These are phyloP conservation scores for Saccharomycopsis synnaedendra DNA, from an alignment of 805 yeast species.

Conservation along the genomic window DNA sequence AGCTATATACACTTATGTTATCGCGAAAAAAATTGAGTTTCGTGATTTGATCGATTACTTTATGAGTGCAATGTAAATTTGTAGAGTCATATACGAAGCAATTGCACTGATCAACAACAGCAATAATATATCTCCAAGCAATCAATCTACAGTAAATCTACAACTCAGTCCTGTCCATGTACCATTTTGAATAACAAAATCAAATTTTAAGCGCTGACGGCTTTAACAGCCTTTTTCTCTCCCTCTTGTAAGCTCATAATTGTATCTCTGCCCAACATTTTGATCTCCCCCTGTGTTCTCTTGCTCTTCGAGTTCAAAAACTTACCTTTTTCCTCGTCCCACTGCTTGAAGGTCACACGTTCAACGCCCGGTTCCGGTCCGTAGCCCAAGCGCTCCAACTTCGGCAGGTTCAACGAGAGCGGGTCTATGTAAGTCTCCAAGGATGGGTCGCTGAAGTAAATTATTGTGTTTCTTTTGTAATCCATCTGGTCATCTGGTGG, in stretches of 20 bases:
- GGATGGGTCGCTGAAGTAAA: constrained; percentile 33
- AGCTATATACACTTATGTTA: too few species aligned
- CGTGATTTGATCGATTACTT: too few species aligned
- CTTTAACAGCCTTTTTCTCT: background rate
- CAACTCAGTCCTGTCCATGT: too few species aligned
- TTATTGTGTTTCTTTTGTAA: constrained; percentile 28
- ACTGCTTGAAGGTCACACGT: constrained; percentile 27
- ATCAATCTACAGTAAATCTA: background rate
- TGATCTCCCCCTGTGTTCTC: constrained; percentile 4
- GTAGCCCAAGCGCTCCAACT: constrained; percentile 25
- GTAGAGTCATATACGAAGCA: too few species aligned
- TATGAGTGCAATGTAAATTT: too few species aligned
- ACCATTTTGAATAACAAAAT: too few species aligned
- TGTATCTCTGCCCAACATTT: constrained; percentile 15
- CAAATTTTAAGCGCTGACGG: background rate
- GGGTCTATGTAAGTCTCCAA: constrained; percentile 30
- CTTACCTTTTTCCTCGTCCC: constrained; percentile 37
- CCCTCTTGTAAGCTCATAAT: constrained; percentile 7
- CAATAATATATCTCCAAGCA: too few species aligned
- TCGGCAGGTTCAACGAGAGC: constrained; percentile 28
- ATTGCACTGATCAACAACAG: too few species aligned
- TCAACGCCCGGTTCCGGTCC: constrained; percentile 24
- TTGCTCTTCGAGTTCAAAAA: constrained; percentile 26
- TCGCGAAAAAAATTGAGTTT: too few species aligned
- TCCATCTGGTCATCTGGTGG: constrained; percentile 32